Base-by-base conservation (phyloP, 2,329 filamentous ascomycete genomes). In the Alternaria postmessia region DNA sequence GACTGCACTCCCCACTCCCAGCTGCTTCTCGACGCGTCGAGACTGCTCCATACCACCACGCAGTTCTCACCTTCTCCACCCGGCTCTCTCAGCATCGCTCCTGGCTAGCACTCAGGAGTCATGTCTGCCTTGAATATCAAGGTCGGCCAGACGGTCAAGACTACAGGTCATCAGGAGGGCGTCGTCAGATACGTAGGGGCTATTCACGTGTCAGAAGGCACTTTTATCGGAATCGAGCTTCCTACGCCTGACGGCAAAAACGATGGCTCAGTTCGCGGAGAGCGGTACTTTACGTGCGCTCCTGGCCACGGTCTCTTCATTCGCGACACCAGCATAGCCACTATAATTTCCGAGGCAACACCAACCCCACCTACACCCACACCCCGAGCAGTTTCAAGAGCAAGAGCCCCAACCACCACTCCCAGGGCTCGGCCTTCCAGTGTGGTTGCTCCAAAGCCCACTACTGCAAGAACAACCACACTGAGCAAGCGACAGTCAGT, bases 171-270 rank as follows among this genome's bases (percentile, higher is more conserved):
- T 73, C 91, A 91, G 74, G 86, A 86, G 69, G 95, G 87, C 69
- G 86, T 87, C 61, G 87, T 99, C 66, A 92, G 92, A 71, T 99
- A 92, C 79, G 63, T 92, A 62, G 95, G 95, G 72, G 82, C 86
- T 56, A 93, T 94, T 38, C 83, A 87, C 70, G 97, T 98, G 97
- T 64, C 93, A 59, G 82, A 85, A 6, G 94, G 94, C 64, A 88
- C 91, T 63, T 98, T 94, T 93, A 84, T 97, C 60, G 94, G 94
- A 65, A 87, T 98, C 61, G 94, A 97, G 82, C 87, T 98, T 57
- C 88, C 93, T 53, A 90, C 92, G 47, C 84, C 89, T 54, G 87
- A 86, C 20, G 94, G 95, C 32, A 98, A 98, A 83, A 98, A 98
- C 72, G 93, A 98, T 84, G 94, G 94, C 66, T 90, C 91, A 56